Evolutionary conservation across 495 filamentous ascomycete species (phyloP).

Genomic region (Antarctomyces pellizariae): DNA sequence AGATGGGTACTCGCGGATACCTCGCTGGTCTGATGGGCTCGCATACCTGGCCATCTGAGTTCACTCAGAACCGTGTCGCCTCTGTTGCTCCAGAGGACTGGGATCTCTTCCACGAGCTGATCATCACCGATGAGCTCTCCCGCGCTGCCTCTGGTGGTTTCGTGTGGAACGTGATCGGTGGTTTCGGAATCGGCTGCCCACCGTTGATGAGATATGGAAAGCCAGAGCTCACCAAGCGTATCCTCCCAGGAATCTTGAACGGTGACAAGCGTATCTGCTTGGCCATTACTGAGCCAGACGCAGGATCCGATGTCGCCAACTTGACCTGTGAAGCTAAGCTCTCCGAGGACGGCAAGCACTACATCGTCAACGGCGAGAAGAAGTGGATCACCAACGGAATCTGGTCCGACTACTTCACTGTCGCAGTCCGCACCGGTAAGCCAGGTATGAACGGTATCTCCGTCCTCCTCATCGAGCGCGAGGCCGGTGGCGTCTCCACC

Average conservation of each 20-base stretch:
- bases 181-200: constrained; percentile 82
- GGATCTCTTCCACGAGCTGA: constrained; percentile 95
- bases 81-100: constrained; percentile 71
- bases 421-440: constrained; percentile 72
- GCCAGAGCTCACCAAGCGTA: constrained; percentile 61
- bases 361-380: constrained; percentile 98
- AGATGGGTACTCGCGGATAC: constrained; percentile 84
- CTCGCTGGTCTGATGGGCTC: constrained; percentile 72
- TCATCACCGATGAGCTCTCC: constrained; percentile 82
- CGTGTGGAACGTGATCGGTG: constrained; percentile 95
- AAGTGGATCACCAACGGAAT: constrained; percentile 99
- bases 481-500: constrained; percentile 51
- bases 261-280: constrained; percentile 93
- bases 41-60: constrained; percentile 47
- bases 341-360: constrained; percentile 84
- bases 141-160: constrained; percentile 76
- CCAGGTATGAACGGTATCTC: constrained; percentile 78
- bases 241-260: constrained; percentile 52
- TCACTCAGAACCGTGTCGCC: constrained; percentile 43
- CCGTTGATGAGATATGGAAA: constrained; percentile 84
- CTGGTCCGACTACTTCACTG: constrained; percentile 93
- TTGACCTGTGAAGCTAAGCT: constrained; percentile 88
- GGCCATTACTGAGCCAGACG: constrained; percentile 66
- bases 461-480: constrained; percentile 59
- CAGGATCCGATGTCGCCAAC: constrained; percentile 73